Conservation (phyloP, 331 rosid genomes). For the Acacia pycnantha region DNA sequence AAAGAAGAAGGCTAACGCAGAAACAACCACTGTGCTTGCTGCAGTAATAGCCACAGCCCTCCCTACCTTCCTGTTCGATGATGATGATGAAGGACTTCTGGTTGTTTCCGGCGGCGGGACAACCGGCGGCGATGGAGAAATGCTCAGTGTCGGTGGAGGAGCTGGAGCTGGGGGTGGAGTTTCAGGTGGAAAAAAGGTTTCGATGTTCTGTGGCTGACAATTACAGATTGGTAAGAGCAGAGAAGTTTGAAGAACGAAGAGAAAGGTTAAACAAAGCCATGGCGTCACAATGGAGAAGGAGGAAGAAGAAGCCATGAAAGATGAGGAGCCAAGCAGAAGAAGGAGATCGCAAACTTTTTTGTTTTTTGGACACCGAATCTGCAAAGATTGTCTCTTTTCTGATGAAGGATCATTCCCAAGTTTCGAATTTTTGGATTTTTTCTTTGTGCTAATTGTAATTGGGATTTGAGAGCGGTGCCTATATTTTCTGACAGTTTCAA, state of each 20-base stretch:
- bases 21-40: constrained; percentile 57
- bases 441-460: neutral
- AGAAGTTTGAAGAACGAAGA: constrained; percentile 24
- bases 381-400: constrained; percentile 26
- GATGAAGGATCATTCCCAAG: constrained; percentile 26
- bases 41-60: constrained; percentile 73
- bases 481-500: constrained; percentile 62
- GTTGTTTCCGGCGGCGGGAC: constrained; percentile 16
- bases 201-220: constrained; percentile 62
- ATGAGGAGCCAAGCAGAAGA: neutral
- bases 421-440: constrained; percentile 28
- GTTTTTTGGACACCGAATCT: constrained; percentile 12
- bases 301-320: constrained; percentile 44
- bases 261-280: constrained; percentile 32
- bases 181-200: constrained; percentile 54
- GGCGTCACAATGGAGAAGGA: constrained; percentile 23
- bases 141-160: neutral
- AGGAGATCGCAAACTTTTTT: constrained; percentile 12
- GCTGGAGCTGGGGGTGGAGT: constrained; percentile 20
- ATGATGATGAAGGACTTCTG: constrained; percentile 27
- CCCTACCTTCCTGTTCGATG: constrained; percentile 43
- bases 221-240: constrained; percentile 32
- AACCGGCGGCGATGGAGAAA: neutral
- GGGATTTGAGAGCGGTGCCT: constrained; percentile 15
- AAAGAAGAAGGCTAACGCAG: constrained; percentile 51